These are phyloP conservation scores for Royoungia palumana DNA, from an alignment of 768 basidiomycete species.

Conservation along the genomic window DNA sequence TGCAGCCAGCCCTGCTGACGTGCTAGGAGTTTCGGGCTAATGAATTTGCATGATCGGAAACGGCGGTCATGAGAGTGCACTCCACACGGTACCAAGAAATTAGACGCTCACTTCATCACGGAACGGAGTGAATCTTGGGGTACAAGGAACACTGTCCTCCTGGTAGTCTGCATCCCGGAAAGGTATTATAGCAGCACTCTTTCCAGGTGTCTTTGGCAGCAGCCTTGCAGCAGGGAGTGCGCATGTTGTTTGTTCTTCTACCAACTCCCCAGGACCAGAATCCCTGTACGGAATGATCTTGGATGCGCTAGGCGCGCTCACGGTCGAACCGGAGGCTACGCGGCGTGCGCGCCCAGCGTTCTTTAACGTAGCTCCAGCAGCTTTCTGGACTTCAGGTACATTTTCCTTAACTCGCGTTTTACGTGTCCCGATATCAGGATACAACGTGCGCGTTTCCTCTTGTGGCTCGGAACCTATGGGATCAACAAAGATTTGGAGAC, in stretches of 20 bases:
- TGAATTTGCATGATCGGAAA: slow-evolving; percentile 4
- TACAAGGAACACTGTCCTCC: slow-evolving; percentile 36
- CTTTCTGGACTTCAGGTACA: slow-evolving; percentile 63
- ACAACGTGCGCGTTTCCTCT: slow-evolving; percentile 45
- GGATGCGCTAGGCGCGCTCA: slow-evolving; percentile 32
- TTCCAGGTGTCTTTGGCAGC: slow-evolving; percentile 35
- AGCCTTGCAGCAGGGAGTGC: slow-evolving; percentile 31
- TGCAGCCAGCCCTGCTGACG: slow-evolving; percentile 27
- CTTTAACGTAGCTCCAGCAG: slow-evolving; percentile 62
- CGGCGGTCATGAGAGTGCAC: slow-evolving; percentile 2
- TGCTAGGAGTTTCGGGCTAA: slow-evolving; percentile 24
- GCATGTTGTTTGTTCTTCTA: slow-evolving; percentile 25
- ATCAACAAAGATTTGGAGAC: slow-evolving; percentile 72
- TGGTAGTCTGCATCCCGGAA: slow-evolving; percentile 37
- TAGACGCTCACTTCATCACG: slow-evolving; percentile 58
- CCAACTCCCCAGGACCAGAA: slow-evolving; percentile 43
- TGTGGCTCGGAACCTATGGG: slow-evolving; percentile 52
- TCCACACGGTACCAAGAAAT: slow-evolving; percentile 4
- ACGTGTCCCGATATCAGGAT: slow-evolving; percentile 74
- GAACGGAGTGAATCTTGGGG: slow-evolving; percentile 67
- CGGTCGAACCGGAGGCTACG: slow-evolving; percentile 37
- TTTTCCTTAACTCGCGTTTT: slow-evolving; percentile 80
- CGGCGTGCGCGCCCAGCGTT: slow-evolving; percentile 59
- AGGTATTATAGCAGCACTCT: slow-evolving; percentile 33
- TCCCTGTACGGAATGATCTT: slow-evolving; percentile 68